phyloP scores from a whole-genome alignment of 2,329 filamentous ascomycete species.

The Epichloe festucae region DNA sequence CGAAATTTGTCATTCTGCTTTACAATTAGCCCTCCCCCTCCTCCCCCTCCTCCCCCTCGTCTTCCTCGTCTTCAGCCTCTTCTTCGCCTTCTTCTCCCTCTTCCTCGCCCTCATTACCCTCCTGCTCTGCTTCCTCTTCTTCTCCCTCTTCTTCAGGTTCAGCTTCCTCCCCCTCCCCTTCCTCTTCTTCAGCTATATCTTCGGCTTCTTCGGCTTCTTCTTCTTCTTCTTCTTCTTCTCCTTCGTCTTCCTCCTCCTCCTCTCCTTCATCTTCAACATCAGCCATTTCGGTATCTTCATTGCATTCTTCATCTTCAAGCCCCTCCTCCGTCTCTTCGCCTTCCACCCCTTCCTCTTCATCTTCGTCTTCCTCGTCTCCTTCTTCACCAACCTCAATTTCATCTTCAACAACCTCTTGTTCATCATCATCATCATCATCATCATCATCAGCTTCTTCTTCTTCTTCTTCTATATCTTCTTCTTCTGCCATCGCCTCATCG shows the following conservation, averaged over 20 bases:
- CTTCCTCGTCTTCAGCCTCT: neutral
- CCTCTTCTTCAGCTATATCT: slow-evolving; percentile 1
- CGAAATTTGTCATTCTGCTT: neutral
- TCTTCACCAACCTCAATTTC: slow-evolving; percentile 8
- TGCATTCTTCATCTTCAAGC: slow-evolving; percentile 8
- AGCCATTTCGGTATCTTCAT: slow-evolving; percentile 9
- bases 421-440: slow-evolving; percentile 4
- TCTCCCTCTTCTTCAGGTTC: neutral
- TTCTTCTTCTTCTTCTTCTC: slow-evolving; percentile 7
- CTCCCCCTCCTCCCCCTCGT: neutral
- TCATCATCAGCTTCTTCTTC: slow-evolving; percentile 3
- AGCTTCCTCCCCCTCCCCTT: slow-evolving; percentile 8
- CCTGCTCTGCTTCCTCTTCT: neutral
- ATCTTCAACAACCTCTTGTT: slow-evolving; percentile 5
- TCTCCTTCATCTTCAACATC: slow-evolving; percentile 8
- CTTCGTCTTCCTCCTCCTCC: slow-evolving; percentile 7
- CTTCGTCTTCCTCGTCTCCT: slow-evolving; percentile 6
- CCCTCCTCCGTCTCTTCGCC: slow-evolving; percentile 10
- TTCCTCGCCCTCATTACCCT: neutral
- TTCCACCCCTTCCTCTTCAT: slow-evolving; percentile 7
- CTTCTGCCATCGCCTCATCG: slow-evolving; percentile 12
- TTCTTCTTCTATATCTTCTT: slow-evolving; percentile 9
- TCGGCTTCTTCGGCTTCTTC: slow-evolving; percentile 11
- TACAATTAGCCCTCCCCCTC: too few relatives aligned
- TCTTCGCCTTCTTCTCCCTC: slow-evolving; percentile 9